These are phyloP conservation scores for Triticum turgidum DNA, from an alignment of 176 grass and related monocot species.

Conservation along the genomic window DNA sequence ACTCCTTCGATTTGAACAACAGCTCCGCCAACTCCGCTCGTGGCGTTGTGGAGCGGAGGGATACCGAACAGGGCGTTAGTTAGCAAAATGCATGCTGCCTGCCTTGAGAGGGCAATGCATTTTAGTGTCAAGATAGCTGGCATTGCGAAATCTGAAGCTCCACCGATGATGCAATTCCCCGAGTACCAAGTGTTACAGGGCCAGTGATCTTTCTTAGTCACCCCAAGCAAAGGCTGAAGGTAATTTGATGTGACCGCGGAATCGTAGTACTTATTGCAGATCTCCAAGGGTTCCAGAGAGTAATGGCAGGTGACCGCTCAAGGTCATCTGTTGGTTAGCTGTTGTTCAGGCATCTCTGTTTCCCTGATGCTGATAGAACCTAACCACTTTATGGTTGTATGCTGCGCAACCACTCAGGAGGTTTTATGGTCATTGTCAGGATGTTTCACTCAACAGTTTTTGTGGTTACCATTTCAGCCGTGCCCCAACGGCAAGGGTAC, in stretches of 20 bases:
- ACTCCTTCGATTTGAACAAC: too few species aligned
- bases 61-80: too few species aligned
- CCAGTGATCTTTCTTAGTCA: not conserved
- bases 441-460: not conserved
- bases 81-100: not conserved
- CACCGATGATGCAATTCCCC: not conserved
- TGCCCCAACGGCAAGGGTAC: not conserved
- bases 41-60: too few species aligned
- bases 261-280: not conserved
- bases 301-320: not conserved
- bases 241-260: not conserved
- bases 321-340: not conserved
- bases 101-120: not conserved
- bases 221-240: not conserved
- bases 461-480: not conserved
- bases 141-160: not conserved
- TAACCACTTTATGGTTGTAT: not conserved
- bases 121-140: not conserved
- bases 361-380: not conserved
- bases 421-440: not conserved
- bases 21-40: too few species aligned
- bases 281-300: not conserved
- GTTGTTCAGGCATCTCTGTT: not conserved
- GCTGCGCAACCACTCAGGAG: not conserved
- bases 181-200: not conserved